A percentile compares a stretch with the other conserved stretches of the same genome.
phyloP scores from a whole-genome alignment of 2,329 filamentous ascomycete species.

The Meredithiella fracta region DNA sequence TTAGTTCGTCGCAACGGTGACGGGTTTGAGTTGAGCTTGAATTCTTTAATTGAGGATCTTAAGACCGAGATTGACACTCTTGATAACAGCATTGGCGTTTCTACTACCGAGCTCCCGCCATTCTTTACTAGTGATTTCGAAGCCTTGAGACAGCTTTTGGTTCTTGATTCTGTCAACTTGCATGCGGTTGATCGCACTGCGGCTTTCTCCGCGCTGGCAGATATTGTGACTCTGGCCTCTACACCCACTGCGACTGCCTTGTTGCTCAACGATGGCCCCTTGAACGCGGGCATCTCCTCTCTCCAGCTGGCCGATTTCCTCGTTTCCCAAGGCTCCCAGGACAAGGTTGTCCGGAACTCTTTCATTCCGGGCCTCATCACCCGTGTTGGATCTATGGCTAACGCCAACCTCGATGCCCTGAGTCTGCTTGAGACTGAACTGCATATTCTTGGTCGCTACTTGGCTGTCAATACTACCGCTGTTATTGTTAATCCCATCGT shows the following conservation, averaged over 20 bases:
- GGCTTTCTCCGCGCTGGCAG: slow-evolving; percentile 15
- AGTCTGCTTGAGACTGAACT: slow-evolving; percentile 49
- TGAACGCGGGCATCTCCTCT: slow-evolving; percentile 19
- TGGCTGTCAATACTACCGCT: slow-evolving; percentile 30
- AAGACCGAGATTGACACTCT: slow-evolving; percentile 35
- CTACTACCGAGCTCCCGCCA: slow-evolving; percentile 27
- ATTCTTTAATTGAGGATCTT: slow-evolving; percentile 33
- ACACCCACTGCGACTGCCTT: slow-evolving; percentile 28
- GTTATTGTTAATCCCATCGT: slow-evolving; percentile 35
- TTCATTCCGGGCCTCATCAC: slow-evolving; percentile 33
- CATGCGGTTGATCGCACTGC: slow-evolving; percentile 4
- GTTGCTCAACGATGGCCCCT: slow-evolving; percentile 23
- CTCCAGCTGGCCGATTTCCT: slow-evolving; percentile 34
- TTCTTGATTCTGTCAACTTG: slow-evolving; percentile 22
- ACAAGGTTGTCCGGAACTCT: slow-evolving; percentile 26
- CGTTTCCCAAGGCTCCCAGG: slow-evolving; percentile 22
- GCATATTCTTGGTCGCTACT: slow-evolving; percentile 39
- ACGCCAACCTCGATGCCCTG: slow-evolving; percentile 42
- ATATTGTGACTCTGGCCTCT: slow-evolving; percentile 33
- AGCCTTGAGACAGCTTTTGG: slow-evolving; percentile 34
- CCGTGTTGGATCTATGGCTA: slow-evolving; percentile 34
- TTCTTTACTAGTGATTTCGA: slow-evolving; percentile 42
- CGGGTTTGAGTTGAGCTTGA: slow-evolving; percentile 23
- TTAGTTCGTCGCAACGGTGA: slow-evolving; percentile 30
- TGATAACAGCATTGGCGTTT: slow-evolving; percentile 29